phyloP scores from a whole-genome alignment of 495 filamentous ascomycete species.

The Pyrenula aspistea region DNA sequence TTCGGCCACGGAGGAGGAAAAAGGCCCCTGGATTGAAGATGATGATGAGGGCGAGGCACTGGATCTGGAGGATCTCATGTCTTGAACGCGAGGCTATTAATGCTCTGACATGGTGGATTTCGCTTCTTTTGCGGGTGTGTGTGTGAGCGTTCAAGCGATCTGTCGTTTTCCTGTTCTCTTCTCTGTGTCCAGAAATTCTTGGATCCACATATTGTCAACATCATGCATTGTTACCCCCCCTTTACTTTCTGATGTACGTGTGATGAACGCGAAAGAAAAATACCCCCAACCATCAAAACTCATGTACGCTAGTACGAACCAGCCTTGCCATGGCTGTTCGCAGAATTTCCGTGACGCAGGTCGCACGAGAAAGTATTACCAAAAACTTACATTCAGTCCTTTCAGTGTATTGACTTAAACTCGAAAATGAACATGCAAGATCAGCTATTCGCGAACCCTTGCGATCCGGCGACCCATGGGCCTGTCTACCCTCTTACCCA shows the following conservation, averaged over 20 bases:
- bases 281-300: not conserved
- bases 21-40: slow-evolving; percentile 60
- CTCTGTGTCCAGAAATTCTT: not conserved
- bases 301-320: not conserved
- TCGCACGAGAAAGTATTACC: not conserved
- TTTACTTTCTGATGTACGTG: not conserved
- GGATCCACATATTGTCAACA: not conserved
- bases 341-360: not conserved
- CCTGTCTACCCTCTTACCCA: too few relatives aligned
- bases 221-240: not conserved
- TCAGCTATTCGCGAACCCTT: not conserved
- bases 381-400: not conserved
- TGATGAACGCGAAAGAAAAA: not conserved
- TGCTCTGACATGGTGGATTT: not conserved
- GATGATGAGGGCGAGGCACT: slow-evolving; percentile 9
- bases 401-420: not conserved
- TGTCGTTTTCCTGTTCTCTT: not conserved
- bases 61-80: slow-evolving; percentile 16
- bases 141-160: not conserved
- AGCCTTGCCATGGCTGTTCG: not conserved
- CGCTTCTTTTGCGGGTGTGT: not conserved
- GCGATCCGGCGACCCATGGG: not conserved
- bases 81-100: slow-evolving; percentile 4
- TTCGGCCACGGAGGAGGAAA: slow-evolving; percentile 67
- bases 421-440: not conserved